Evolutionary conservation across 441 rosid species (phyloP), one percentile per base, ranked within the genome.

Genomic region (Corymbia calophylla): DNA sequence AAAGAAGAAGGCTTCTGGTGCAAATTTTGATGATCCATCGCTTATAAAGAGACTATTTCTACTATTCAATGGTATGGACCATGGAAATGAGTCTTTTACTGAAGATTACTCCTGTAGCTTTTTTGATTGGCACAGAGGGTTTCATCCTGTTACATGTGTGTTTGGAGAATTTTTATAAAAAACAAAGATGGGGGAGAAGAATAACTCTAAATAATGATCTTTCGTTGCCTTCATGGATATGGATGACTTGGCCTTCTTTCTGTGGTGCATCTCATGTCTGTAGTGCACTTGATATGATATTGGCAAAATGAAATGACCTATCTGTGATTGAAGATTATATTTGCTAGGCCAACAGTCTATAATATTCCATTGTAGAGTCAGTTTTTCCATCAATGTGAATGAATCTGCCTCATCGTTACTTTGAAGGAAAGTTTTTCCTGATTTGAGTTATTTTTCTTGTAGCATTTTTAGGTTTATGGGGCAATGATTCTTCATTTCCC

Each of bases 1-100:
- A 84, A 98, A 95, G 95, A 98, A 95, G 94, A 94, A 92, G 93
- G 96, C 96, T 89, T 93, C 95, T 55, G 93, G 90, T 90, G 96
- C 96, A 90, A 95, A 96, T 94, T 93, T 97, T 93, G 99, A 98
- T 89, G 98, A 97, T 91, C 94, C 93, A 21, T 94, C 92, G 92
- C 90, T 98, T 96, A 92, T 95, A 91, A 96, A 89, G 90, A 94
- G 94, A 93, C 91, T 96, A 88, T 97, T 98, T 92, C 89, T 94
- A 90, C 94, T 96, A 48, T 97, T 96, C 88, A 96, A 96, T 94
- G 99, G 99, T 97, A 95, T 87, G 94, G 44, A 44, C 84, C 49
- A 47, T 47, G 84, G 51, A 44, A 77, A 77, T 77, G 84, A 44
- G n/a, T 77, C 84, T 44, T 77, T 44, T 77, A 77, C n/a, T 44